Conservation (phyloP, 148 eudicot genomes). For the Rheum nobile region DNA sequence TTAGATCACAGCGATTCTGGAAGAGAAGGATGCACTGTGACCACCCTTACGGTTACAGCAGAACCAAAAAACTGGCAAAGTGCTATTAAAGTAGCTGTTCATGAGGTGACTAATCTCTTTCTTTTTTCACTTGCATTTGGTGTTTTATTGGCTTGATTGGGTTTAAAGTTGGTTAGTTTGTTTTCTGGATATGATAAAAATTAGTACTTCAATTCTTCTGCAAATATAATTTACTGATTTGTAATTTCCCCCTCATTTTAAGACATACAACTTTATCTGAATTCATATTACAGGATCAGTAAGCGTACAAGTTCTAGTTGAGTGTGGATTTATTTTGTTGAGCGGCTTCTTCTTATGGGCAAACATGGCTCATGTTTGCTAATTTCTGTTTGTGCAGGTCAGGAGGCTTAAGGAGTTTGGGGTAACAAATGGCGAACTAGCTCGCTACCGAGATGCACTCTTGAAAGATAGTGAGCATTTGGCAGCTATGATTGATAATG, state of each 20-base stretch:
- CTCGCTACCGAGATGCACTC: conserved; percentile 88
- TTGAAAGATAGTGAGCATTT: conserved; percentile 96
- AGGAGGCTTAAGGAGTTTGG: conserved; percentile 98
- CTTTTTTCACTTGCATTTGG: background rate
- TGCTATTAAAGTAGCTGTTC: conserved; percentile 94
- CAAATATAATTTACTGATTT: background rate
- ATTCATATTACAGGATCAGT: background rate
- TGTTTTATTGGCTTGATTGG: background rate
- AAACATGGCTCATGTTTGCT: background rate
- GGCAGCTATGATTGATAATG: conserved; percentile 98
- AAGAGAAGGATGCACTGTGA: conserved; percentile 98
- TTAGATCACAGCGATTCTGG: conserved; percentile 99
- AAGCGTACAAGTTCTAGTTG: background rate
- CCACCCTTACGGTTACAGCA: conserved; percentile 96
- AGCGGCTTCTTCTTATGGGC: background rate
- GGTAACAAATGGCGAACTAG: conserved; percentile 93
- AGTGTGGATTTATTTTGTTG: background rate
- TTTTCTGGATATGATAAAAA: background rate
- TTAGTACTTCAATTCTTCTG: background rate
- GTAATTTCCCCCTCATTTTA: background rate
- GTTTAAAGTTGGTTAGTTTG: background rate
- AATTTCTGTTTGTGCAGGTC: conserved; percentile 37
- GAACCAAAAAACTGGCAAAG: conserved; percentile 91
- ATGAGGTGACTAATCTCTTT: conserved; percentile 52
- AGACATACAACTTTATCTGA: background rate